phyloP scores from a whole-genome alignment of 2,329 filamentous ascomycete genomes.

The Alternaria sp. region DNA sequence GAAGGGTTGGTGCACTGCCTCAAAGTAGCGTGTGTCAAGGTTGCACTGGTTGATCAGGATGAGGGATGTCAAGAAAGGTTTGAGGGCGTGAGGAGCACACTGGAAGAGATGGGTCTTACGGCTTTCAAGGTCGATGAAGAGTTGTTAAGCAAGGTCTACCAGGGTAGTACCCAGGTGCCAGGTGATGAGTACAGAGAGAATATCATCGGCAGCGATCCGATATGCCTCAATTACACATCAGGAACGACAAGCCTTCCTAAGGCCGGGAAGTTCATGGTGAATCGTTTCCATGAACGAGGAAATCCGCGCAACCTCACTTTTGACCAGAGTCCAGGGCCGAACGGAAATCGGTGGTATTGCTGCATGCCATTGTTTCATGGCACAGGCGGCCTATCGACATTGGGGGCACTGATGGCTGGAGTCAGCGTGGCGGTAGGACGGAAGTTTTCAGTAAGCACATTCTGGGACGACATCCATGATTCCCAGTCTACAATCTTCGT shows the following conservation, averaged over 20 bases:
- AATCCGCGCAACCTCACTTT: conserved; percentile 45
- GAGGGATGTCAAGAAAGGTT: conserved; percentile 34
- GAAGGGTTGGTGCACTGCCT: conserved; percentile 71
- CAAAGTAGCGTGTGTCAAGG: conserved; percentile 61
- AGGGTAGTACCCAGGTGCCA: conserved; percentile 50
- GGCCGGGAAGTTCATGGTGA: conserved; percentile 42
- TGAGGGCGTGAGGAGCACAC: conserved; percentile 19
- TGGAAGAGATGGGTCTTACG: conserved; percentile 35
- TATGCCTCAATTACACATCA: conserved; percentile 74
- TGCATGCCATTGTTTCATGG: conserved; percentile 82
- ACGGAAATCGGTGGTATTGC: conserved; percentile 71
- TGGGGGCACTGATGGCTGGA: conserved; percentile 57
- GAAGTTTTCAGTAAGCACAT: conserved; percentile 71
- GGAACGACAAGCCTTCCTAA: conserved; percentile 80
- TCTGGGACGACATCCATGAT: conserved; percentile 76
- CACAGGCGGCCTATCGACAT: conserved; percentile 68
- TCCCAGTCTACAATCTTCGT: conserved; percentile 73
- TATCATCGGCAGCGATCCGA: conserved; percentile 62
- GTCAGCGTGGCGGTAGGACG: conserved; percentile 67
- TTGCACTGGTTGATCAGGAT: conserved; percentile 67
- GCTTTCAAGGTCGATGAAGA: conserved; percentile 28
- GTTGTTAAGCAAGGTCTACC: conserved; percentile 33
- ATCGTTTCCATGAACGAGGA: conserved; percentile 45
- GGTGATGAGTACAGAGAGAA: conserved; percentile 63
- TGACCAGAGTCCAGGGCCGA: conserved; percentile 48